phyloP scores from a whole-genome alignment of 2,329 filamentous ascomycete genomes.

The Raffaelea arxii region DNA sequence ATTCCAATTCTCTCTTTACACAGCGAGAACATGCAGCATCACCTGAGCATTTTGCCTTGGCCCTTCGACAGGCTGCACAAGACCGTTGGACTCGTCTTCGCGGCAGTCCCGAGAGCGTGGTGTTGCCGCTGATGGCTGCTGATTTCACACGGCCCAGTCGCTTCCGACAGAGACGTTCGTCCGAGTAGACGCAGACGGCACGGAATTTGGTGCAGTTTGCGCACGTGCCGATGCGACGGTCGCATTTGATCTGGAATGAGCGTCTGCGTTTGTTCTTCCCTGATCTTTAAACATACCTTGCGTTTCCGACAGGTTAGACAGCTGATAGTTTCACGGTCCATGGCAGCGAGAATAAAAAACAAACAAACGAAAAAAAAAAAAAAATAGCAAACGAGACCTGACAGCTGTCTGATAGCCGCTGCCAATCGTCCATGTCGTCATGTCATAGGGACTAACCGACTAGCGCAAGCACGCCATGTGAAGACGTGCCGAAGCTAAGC shows the following conservation, averaged over 20 bases:
- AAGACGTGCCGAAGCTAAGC: too few species aligned
- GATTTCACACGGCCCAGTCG: too few species aligned
- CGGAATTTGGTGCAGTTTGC: constrained; percentile 9
- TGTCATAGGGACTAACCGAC: too few species aligned
- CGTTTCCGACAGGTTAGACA: constrained; percentile 8
- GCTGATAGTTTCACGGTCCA: too few species aligned
- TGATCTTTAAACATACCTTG: constrained; percentile 3
- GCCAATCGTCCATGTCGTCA: too few species aligned
- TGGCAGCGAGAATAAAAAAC: too few species aligned
- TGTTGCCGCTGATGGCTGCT: neutral
- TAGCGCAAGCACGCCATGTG: too few species aligned
- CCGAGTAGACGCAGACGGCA: constrained; percentile 6
- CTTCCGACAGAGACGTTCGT: constrained; percentile 1
- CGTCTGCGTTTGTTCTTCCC: neutral
- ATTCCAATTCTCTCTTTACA: constrained; percentile 1
- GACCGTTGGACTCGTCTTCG: constrained; percentile 22
- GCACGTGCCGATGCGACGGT: constrained; percentile 5
- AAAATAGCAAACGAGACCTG: too few species aligned
- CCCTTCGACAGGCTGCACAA: constrained; percentile 49
- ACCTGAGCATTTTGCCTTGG: constrained; percentile 41
- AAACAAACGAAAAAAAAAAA: too few species aligned
- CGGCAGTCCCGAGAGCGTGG: constrained; percentile 1
- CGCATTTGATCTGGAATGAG: constrained; percentile 7
- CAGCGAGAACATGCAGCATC: constrained; percentile 13
- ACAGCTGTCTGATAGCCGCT: too few species aligned